A percentile compares a stretch with the other conserved stretches of the same genome.
These are phyloP conservation scores for Proliferodiscus dingleyae DNA, from an alignment of 2,329 filamentous ascomycete species.

Conservation along the genomic window DNA sequence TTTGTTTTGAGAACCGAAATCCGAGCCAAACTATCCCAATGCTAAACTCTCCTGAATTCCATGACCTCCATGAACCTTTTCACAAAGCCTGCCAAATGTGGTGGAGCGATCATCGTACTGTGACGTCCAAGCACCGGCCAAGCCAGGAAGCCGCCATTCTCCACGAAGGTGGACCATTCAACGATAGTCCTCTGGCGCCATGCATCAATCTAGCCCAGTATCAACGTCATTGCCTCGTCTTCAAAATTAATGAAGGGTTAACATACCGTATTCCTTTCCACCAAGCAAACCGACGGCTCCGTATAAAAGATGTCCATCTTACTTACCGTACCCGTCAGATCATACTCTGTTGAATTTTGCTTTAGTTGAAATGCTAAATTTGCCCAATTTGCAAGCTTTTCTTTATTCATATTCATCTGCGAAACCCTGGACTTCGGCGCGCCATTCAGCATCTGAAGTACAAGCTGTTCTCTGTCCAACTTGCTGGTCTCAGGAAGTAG, in stretches of 20 bases:
- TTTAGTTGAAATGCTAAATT: conserved; percentile 35
- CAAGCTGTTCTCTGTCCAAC: conserved; percentile 16
- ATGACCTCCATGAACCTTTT: too few relatives aligned
- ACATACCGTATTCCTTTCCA: conserved; percentile 6
- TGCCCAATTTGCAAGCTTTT: conserved; percentile 33
- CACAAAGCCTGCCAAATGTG: conserved; percentile 26
- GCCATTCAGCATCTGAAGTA: conserved; percentile 21
- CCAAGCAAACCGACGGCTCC: conserved; percentile 22
- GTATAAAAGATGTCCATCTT: conserved; percentile 40
- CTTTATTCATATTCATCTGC: conserved; percentile 31
- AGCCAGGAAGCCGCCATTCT: conserved; percentile 7
- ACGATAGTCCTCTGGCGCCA: conserved; percentile 31
- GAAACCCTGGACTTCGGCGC: conserved; percentile 22
- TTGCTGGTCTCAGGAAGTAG: conserved; percentile 34
- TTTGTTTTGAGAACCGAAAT: too few relatives aligned
- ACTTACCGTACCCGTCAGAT: conserved; percentile 35
- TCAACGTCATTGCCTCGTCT: too few relatives aligned
- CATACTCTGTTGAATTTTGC: conserved; percentile 38
- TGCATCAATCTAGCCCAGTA: too few relatives aligned
- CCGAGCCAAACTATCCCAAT: too few relatives aligned
- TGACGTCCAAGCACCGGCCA: conserved; percentile 36
- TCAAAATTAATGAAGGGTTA: too few relatives aligned
- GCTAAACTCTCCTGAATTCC: too few relatives aligned
- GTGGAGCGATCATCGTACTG: conserved; percentile 37
- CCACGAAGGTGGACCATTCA: conserved; percentile 34